Base-by-base conservation (phyloP, 139 green algal genomes). In the Chlamydomonas sp. region DNA sequence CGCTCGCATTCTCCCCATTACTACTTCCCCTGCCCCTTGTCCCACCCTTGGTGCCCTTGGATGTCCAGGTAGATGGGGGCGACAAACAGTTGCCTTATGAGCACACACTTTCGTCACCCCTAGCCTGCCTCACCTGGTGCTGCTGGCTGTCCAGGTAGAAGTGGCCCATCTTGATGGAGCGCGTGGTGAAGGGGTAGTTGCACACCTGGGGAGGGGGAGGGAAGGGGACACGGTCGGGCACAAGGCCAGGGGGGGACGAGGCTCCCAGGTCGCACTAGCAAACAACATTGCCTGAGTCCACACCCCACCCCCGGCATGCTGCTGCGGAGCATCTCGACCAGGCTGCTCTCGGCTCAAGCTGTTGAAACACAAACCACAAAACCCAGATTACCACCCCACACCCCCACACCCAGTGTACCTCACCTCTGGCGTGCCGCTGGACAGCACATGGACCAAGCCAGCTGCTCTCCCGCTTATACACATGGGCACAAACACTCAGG, bases 111-210 rank as follows among this genome's bases (percentile, higher is more conserved):
- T 15, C 15, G 59, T 14, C 78, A 8, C 78, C 67, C 8, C 78
- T 12, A n/a, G 66, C 7, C 31, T 49, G 31, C 31, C 31, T 49
- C 71, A 97, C 97, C 92, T 99, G 96, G 91, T 99, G 95, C 18
- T 94, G 89, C 18, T 88, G 67, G 3, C 88, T 89, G 18, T 97
- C 93, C 20, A 99, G 90, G 87, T 96, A 99, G 78, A 99, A 99
- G 92, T 99, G 98, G 4, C 98, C 98, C 96, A 99, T 98, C 91
- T 98, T 97, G 89, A 99, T 98, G 82, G 89, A 97, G 58, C 95
- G 92, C 0, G 98, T 99, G 83, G 98, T 99, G 94, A 99, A 99
- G 18, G 98, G 98, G 92, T 99, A 99, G 93, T 99, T 97, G 85
- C 96, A 97, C 75, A 99, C 94, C 92, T 99, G 90, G 12, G 31